phyloP scores from a whole-genome alignment of 495 filamentous ascomycete species.

The Xylaria castorea region DNA sequence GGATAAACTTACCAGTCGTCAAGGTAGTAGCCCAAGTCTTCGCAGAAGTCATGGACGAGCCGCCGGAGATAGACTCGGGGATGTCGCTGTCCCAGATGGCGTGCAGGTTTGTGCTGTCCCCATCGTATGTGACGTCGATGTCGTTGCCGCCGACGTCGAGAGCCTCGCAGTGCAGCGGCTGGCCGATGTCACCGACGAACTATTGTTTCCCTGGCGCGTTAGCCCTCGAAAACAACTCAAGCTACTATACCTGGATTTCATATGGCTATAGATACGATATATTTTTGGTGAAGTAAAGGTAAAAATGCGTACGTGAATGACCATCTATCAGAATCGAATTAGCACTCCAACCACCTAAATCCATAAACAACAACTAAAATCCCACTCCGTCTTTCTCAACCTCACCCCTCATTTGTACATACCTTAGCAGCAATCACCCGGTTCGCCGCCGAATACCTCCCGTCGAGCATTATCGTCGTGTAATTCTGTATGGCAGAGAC shows the following conservation, averaged over 20 bases:
- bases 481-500: constrained; percentile 70
- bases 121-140: constrained; percentile 63
- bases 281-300: background rate
- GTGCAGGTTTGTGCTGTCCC: constrained; percentile 65
- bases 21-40: constrained; percentile 47
- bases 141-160: constrained; percentile 65
- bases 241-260: background rate
- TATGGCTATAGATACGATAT: background rate
- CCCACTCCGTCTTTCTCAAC: background rate
- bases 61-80: constrained; percentile 62
- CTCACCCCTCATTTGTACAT: background rate
- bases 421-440: constrained; percentile 39
- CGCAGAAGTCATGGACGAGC: constrained; percentile 46
- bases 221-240: background rate
- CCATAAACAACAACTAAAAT: too few species aligned
- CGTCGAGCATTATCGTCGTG: constrained; percentile 38
- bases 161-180: constrained; percentile 68
- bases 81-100: constrained; percentile 70
- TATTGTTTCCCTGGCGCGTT: constrained; percentile 27
- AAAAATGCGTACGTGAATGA: constrained; percentile 59
- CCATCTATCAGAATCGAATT: constrained; percentile 44
- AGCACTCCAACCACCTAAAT: background rate
- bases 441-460: constrained; percentile 31
- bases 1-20: constrained; percentile 33
- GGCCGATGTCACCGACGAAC: constrained; percentile 68